A percentile compares a stretch with the other conserved stretches of the same genome.
phyloP scores from a whole-genome alignment of 805 yeast species.

The Hanseniaspora thailandica region DNA sequence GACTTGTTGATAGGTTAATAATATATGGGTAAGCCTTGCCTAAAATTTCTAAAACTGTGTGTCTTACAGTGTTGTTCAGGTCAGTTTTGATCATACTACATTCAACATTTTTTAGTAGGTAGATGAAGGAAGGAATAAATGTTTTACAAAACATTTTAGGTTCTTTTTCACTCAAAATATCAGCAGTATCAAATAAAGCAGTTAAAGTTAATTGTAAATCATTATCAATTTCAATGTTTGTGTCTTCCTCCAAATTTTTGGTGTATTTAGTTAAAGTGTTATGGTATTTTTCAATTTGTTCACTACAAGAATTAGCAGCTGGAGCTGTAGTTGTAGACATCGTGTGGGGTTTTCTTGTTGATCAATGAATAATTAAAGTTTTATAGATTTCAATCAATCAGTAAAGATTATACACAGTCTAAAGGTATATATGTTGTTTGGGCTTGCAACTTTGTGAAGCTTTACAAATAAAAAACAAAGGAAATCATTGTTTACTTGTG shows the following conservation, averaged over 20 bases:
- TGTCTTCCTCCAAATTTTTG: background rate
- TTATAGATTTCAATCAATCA: no score
- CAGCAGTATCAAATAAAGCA: constrained; percentile 13
- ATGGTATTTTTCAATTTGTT: constrained; percentile 11
- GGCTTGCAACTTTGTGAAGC: background rate
- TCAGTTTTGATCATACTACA: background rate
- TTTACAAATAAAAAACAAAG: background rate
- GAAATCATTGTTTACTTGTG: background rate
- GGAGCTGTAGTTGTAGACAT: constrained; percentile 14
- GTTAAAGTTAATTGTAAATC: constrained; percentile 6
- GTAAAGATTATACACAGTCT: no score
- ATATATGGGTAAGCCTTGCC: constrained; percentile 6
- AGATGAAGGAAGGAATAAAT: background rate
- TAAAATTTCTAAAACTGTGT: constrained; percentile 10
- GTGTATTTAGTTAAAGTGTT: background rate
- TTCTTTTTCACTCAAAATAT: constrained; percentile 9
- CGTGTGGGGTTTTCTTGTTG: no score
- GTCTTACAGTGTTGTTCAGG: constrained; percentile 10
- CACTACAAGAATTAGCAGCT: constrained; percentile 7
- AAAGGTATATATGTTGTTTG: background rate
- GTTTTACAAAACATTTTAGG: constrained; percentile 1
- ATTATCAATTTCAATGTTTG: background rate
- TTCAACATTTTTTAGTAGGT: background rate
- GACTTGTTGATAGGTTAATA: background rate
- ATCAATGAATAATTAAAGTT: background rate